Evolutionary conservation across 306 rosid species (phyloP), one percentile per base, ranked within the genome.

Genomic region (Acacia melanoxylon): DNA sequence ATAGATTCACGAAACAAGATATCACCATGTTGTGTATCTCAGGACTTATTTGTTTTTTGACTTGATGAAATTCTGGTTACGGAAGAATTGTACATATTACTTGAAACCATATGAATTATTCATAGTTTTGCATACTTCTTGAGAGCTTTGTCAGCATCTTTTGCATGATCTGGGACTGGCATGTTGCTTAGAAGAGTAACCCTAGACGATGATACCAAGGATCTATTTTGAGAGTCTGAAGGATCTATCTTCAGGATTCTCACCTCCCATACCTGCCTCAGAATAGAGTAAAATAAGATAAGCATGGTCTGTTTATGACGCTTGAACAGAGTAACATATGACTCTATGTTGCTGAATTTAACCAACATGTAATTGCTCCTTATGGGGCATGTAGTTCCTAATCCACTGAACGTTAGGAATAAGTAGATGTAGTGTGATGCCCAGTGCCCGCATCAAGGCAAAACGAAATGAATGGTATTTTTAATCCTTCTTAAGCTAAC

Each of bases 201-300:
- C 71, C 95, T 84, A 19, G 99, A 89, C 3, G 96, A 82, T 46
- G 99, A 81, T 65, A 91, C 84, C 76, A 91, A 40, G 3, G 90
- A 75, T 89, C 74, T 89, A 9, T 29, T 72, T 72, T 85, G 76
- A 56, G 83, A 67, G 86, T 86, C 81, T 78, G 95, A 88, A 81
- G 92, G 92, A 87, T 86, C 87, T 74, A 82, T 81, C 88, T 95
- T 95, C 92, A 88, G 86, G 35, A 95, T 63, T 54, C 35, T 56
- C 40, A 89, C 99, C 72, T 93, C 98, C 99, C 98, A 94, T 72
- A 94, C 98, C 90, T 87, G 86, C 24, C 0, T 40, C 83, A 79
- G 4, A 72, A 72, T 46, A 46, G 58, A 72, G 24, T 74, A 29
- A 31, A 27, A 54, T 35, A 20, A 11, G 78, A 35, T 74, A 2